phyloP scores from a whole-genome alignment of 2,329 filamentous ascomycete genomes.

The Hypoxylon sp. region DNA sequence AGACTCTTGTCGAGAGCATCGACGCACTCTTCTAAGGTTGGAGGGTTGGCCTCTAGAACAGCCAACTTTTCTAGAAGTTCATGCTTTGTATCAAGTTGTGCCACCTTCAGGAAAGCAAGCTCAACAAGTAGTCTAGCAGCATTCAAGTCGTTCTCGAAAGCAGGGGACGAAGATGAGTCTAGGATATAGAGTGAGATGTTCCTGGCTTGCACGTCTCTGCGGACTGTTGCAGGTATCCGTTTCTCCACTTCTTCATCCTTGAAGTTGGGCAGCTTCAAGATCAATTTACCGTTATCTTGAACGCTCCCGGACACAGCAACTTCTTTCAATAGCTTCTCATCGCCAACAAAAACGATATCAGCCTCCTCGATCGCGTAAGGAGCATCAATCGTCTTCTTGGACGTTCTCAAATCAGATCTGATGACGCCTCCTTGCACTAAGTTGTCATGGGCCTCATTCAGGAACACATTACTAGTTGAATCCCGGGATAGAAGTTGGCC shows the following conservation, averaged over 20 bases:
- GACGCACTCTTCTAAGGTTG: slow-evolving; percentile 69
- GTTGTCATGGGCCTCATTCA: slow-evolving; percentile 76
- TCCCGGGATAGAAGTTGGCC: slow-evolving; percentile 78
- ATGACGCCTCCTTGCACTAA: slow-evolving; percentile 82
- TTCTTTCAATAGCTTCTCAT: slow-evolving; percentile 83
- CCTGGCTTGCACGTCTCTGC: slow-evolving; percentile 79
- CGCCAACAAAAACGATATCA: slow-evolving; percentile 83
- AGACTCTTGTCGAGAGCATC: slow-evolving; percentile 79
- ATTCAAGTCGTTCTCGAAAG: slow-evolving; percentile 74
- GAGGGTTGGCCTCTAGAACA: slow-evolving; percentile 67
- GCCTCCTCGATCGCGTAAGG: slow-evolving; percentile 86
- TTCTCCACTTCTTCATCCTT: slow-evolving; percentile 94
- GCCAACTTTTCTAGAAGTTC: slow-evolving; percentile 77
- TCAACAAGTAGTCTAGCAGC: slow-evolving; percentile 79
- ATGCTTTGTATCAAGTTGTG: slow-evolving; percentile 75
- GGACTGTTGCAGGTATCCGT: slow-evolving; percentile 79
- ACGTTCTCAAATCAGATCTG: slow-evolving; percentile 87
- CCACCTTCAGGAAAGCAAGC: slow-evolving; percentile 85
- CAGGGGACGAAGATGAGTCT: slow-evolving; percentile 77
- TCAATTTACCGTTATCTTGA: slow-evolving; percentile 78
- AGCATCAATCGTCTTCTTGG: slow-evolving; percentile 85
- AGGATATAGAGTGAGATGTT: slow-evolving; percentile 80
- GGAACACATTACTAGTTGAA: slow-evolving; percentile 73
- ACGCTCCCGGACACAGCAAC: slow-evolving; percentile 80
- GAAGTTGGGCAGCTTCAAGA: slow-evolving; percentile 82